Base-by-base conservation (phyloP, 1,139 yeast species). In the Blastobotrys persicus region DNA sequence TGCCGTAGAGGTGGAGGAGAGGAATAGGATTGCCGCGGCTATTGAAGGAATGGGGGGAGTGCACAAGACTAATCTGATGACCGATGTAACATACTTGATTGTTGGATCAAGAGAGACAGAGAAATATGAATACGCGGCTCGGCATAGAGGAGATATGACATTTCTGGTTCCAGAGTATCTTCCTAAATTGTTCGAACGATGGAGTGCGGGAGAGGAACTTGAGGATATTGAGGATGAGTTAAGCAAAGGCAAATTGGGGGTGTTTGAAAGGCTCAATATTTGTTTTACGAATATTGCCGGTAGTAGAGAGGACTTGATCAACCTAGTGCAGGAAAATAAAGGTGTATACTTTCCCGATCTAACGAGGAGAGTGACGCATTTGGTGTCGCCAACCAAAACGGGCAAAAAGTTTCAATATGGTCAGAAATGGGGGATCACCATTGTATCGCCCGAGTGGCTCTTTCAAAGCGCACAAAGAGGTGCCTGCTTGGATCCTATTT, bases 361-460 rank as follows among this genome's bases (percentile, higher is more conserved):
- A 47, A 78, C 84, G 2, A 68, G 71, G 11, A 65, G 73, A 4
- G 77, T 75, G 42, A 67, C 79, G 3, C 76, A 81, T 56, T 71
- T 88, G 1, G 59, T 68, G n/a, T 55, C 68, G 2, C 63, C 64
- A 1, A 50, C 46, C 4, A 72, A 83, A 1, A 75, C 81, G 3
- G 95, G 96, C 0, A 77, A 76, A 51, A 72, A 94, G 53, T 85
- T 75, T 59, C 71, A 70, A 26, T 82, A 78, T 63, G 89, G 92
- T 0, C 51, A 73, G 5, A 81, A 80, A 59, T 84, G 92, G 91
- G 73, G 72, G 4, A 77, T 82, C 2, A 85, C 87, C 0, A 76
- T 82, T 1, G 79, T 88, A 2, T 89, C 85, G 62, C 92, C 94
- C 0, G 68, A 78, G 46, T 89, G 95, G 94, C 66, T 89, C 2